A percentile compares a stretch with the other conserved stretches of the same genome.
These are phyloP conservation scores for Lyophyllum atratum DNA, from an alignment of 768 basidiomycete genomes.

Conservation along the genomic window DNA sequence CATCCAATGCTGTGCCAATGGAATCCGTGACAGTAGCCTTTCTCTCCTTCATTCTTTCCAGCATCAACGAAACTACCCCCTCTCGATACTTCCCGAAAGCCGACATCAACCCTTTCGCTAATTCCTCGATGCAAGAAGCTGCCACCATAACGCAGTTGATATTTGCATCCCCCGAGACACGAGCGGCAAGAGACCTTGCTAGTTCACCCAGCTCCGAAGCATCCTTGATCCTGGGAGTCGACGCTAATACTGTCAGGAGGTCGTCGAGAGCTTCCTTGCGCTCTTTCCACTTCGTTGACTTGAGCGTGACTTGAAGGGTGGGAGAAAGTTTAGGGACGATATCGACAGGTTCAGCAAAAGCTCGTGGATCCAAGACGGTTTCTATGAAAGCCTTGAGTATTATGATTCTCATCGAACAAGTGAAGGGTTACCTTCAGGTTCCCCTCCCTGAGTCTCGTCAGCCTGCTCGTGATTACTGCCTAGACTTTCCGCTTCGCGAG, in stretches of 20 bases:
- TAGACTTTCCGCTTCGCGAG: conserved; percentile 63
- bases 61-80: conserved; percentile 69
- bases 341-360: conserved; percentile 80
- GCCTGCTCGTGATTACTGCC: conserved; percentile 34
- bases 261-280: conserved; percentile 91
- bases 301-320: conserved; percentile 70
- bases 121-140: conserved; percentile 78
- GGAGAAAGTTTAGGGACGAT: conserved; percentile 75
- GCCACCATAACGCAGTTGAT: conserved; percentile 93
- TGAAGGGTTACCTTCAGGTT: conserved; percentile 45
- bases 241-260: conserved; percentile 65
- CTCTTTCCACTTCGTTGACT: conserved; percentile 98
- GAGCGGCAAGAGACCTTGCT: conserved; percentile 71
- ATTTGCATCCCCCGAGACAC: conserved; percentile 89
- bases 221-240: conserved; percentile 79
- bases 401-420: conserved; percentile 1
- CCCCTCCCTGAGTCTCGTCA: conserved; percentile 35
- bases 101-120: conserved; percentile 79
- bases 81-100: conserved; percentile 78
- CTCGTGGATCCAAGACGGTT: conserved; percentile 69
- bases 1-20: conserved; percentile 86
- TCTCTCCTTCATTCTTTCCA: conserved; percentile 92
- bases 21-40: conserved; percentile 90
- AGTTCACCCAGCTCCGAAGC: conserved; percentile 77
- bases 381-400: conserved; percentile 34